Conservation (phyloP, 441 rosid genomes). For the Omphalea diandra region DNA sequence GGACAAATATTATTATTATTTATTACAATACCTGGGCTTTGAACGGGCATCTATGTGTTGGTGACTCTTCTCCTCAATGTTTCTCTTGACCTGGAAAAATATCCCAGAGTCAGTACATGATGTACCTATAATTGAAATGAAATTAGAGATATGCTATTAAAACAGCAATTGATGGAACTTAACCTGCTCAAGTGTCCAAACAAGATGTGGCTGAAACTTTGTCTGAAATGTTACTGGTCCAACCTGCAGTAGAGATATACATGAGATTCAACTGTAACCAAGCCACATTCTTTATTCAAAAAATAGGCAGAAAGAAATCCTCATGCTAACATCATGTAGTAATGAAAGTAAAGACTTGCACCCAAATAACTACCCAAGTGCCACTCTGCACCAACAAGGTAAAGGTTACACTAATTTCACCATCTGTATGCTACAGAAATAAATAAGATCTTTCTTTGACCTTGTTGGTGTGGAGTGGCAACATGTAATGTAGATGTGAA, state of each 20-base stretch:
- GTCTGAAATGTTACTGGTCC: conserved; percentile 79
- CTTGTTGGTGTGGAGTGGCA: too few species aligned
- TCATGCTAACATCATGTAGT: neutral
- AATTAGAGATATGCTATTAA: neutral
- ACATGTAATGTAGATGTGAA: too few species aligned
- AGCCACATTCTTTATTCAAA: neutral
- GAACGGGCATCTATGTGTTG: conserved; percentile 90
- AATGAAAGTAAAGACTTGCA: neutral
- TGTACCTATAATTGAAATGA: neutral
- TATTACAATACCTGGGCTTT: conserved; percentile 56
- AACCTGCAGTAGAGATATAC: conserved; percentile 42
- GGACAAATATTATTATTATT: neutral
- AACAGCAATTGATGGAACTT: neutral
- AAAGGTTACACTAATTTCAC: neutral
- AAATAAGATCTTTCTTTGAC: neutral
- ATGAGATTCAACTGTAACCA: conserved; percentile 14
- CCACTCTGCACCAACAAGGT: neutral
- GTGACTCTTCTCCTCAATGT: conserved; percentile 63
- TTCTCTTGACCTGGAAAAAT: conserved; percentile 59
- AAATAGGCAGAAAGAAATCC: neutral
- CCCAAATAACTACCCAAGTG: neutral
- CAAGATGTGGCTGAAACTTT: conserved; percentile 85
- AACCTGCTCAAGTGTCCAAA: conserved; percentile 94
- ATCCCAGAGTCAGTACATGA: neutral
- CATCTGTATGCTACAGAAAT: neutral